Evolutionary conservation across 1,284 basidiomycete species (phyloP), one percentile per base, ranked within the genome.

Genomic region (Serendipita sp.): DNA sequence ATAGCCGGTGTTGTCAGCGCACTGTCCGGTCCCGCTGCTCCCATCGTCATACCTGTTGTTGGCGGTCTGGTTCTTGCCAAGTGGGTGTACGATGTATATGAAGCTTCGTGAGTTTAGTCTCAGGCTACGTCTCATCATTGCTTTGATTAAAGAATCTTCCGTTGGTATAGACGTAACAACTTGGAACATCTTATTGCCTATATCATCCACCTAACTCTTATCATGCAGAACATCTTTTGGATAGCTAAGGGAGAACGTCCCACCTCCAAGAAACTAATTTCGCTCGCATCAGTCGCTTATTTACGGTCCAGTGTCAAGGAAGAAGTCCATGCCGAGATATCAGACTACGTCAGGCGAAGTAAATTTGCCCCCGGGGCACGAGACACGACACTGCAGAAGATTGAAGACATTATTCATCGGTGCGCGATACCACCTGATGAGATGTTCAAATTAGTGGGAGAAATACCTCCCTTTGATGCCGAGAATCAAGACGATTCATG

Each of bases 41-140:
- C 68, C 5, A 67, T 72, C 53, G 68, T 70, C 8, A 60, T 71
- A 30, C 68, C 71, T 15, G 68, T 71, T 35, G 66, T 66, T 29
- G 68, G 67, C n/a, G 43, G 63, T 8, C 15, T 68, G 17, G 68
- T 69, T 3, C 44, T 70, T 5, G 69, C 66, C 5, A 68, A 62
- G 61, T 73, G 66, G 72, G 66, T 67, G 0, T 66, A 67, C 35
- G 63, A 68, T 12, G 55, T 65, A 2, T 66, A 70, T 61, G 63
- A 65, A 22, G 64, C 67, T 62, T 67, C 68, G 67, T 70, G 61
- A 64, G 64, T 66, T 41, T 41, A 13, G 13, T 13, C 38, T 41
- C 6, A 41, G 5, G 13, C 13, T 5, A 26, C 17, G 12, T 3
- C 66, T 58, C 30, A 49, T 15, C 29, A 32, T n/a, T 15, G 26